These are phyloP conservation scores for Aaosphaeria pasadenensis DNA, from an alignment of 2,329 filamentous ascomycete species.

Conservation along the genomic window DNA sequence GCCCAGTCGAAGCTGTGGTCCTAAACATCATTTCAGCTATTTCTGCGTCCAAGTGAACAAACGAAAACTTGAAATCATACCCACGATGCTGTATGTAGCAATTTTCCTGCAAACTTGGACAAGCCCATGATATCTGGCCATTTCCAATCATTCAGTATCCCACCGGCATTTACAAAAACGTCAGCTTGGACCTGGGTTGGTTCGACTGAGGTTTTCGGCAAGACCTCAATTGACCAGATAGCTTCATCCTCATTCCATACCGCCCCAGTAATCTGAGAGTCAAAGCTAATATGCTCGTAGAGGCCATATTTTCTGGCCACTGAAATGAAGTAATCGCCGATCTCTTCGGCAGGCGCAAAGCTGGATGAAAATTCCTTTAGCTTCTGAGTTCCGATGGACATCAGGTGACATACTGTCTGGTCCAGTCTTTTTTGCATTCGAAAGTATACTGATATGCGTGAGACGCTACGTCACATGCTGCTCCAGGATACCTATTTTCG, in stretches of 20 bases:
- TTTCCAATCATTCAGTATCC: conserved; percentile 2
- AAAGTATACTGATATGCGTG: conserved; percentile 36
- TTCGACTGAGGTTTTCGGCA: not conserved
- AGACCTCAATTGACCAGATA: conserved; percentile 11
- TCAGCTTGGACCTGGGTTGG: conserved; percentile 6
- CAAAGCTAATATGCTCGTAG: conserved; percentile 25
- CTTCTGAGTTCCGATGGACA: too few relatives aligned
- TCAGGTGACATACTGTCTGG: not conserved
- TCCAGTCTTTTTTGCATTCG: conserved; percentile 31
- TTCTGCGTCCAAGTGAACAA: not conserved
- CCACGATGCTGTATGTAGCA: conserved; percentile 3
- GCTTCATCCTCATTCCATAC: conserved; percentile 37
- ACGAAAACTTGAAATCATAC: not conserved
- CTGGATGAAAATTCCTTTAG: not conserved
- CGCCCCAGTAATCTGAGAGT: conserved; percentile 26
- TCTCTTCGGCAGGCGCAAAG: not conserved
- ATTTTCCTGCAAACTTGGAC: not conserved
- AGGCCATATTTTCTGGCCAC: conserved; percentile 32
- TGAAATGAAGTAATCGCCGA: conserved; percentile 26
- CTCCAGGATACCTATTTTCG: conserved; percentile 33
- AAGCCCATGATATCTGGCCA: conserved; percentile 1
- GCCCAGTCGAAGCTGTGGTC: not conserved
- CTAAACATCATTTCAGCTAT: not conserved
- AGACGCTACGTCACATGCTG: conserved; percentile 31
- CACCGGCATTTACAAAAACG: conserved; percentile 24